phyloP scores from a whole-genome alignment of 2,329 filamentous ascomycete genomes.

The Parafenestella ontariensis region DNA sequence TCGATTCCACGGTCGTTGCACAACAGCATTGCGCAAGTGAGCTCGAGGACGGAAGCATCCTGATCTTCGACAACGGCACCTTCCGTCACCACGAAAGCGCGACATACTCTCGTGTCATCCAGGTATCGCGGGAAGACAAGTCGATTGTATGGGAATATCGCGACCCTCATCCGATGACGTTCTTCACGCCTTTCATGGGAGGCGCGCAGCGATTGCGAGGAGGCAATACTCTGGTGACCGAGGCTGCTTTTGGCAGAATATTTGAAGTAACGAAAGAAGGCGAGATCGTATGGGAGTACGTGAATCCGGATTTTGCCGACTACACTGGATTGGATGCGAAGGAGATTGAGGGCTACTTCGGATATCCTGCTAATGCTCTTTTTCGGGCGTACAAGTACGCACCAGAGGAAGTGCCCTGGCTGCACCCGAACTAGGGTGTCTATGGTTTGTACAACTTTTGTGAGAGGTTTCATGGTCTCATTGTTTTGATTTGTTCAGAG shows the following conservation, averaged over 20 bases:
- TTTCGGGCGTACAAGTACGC: slow-evolving; percentile 56
- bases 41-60: slow-evolving; percentile 51
- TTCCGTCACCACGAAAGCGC: slow-evolving; percentile 51
- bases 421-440: slow-evolving; percentile 10
- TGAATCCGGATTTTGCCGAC: slow-evolving; percentile 52
- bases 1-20: slow-evolving; percentile 50
- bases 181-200: slow-evolving; percentile 59
- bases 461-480: neutral
- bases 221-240: slow-evolving; percentile 54
- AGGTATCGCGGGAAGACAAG: slow-evolving; percentile 50
- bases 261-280: slow-evolving; percentile 55
- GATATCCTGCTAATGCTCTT: slow-evolving; percentile 52
- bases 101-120: slow-evolving; percentile 53
- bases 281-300: slow-evolving; percentile 54
- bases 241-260: slow-evolving; percentile 54
- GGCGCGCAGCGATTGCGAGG: slow-evolving; percentile 52
- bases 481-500: neutral
- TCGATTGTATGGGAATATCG: slow-evolving; percentile 55
- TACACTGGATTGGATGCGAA: slow-evolving; percentile 45
- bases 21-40: slow-evolving; percentile 57
- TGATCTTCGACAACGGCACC: slow-evolving; percentile 58
- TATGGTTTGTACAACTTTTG: neutral
- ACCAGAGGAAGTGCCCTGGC: slow-evolving; percentile 52
- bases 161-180: slow-evolving; percentile 49
- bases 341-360: slow-evolving; percentile 51